Percentiles rank a stretch among this genome's conserved stretches.
Conservation (phyloP, 306 rosid species). For the Argentina anserina region DNA sequence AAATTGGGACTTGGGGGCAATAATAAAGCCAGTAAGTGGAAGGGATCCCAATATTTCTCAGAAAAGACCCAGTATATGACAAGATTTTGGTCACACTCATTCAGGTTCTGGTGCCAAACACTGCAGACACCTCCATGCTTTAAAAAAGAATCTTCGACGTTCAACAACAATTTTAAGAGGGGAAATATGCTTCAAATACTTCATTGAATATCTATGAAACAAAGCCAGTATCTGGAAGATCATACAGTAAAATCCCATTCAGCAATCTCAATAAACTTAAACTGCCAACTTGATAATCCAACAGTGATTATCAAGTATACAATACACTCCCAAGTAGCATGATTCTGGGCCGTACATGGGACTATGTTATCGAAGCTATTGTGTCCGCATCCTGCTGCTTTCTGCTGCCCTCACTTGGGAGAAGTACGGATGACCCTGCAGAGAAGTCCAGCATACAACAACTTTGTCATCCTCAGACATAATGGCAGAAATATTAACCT, state of each 20-base stretch:
- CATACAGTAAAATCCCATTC: conserved; percentile 28
- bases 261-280: conserved; percentile 11
- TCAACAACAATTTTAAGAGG: neutral
- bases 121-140: neutral
- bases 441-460: conserved; percentile 11
- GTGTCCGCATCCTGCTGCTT: conserved; percentile 83
- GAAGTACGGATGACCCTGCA: conserved; percentile 84
- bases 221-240: neutral
- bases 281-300: conserved; percentile 24
- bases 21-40: too few relatives aligned
- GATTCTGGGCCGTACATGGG: conserved; percentile 29
- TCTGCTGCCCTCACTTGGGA: conserved; percentile 95
- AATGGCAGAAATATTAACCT: neutral
- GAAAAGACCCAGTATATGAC: too few relatives aligned
- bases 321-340: conserved; percentile 42
- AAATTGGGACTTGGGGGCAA: too few relatives aligned
- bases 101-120: neutral
- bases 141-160: neutral
- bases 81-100: too few relatives aligned
- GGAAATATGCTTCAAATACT: neutral
- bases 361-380: conserved; percentile 23
- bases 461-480: conserved; percentile 8
- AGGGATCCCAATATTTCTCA: too few relatives aligned
- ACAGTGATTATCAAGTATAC: conserved; percentile 24
- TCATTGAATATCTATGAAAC: neutral